These are phyloP conservation scores for Phytophthora rubi DNA, from an alignment of 352 stramenopile species.

Conservation along the genomic window DNA sequence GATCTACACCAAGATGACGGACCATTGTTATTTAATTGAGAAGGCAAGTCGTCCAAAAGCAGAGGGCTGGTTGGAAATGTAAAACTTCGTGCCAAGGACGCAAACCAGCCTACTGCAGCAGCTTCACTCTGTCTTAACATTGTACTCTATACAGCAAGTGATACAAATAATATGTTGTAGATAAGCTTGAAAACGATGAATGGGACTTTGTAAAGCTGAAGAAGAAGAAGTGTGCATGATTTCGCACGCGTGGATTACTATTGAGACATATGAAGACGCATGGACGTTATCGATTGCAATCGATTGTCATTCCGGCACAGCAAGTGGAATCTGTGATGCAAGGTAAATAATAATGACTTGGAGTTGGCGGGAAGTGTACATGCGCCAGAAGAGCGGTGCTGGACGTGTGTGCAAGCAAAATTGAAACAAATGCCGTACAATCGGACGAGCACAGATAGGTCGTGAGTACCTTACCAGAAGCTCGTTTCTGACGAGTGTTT, in stretches of 20 bases:
- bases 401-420: conserved; percentile 10
- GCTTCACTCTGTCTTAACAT: neutral
- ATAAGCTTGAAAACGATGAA: neutral
- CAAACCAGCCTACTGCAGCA: neutral
- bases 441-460: neutral
- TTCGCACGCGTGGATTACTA: neutral
- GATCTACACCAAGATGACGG: neutral
- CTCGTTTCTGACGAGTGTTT: conserved; percentile 3
- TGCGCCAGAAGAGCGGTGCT: neutral
- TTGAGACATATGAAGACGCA: neutral
- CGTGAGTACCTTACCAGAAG: neutral
- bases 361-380: neutral
- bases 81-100: neutral
- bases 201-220: neutral
- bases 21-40: neutral
- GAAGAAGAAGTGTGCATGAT: neutral
- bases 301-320: neutral
- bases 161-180: neutral
- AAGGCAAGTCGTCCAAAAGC: neutral
- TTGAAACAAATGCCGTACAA: neutral
- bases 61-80: neutral
- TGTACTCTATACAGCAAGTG: neutral
- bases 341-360: neutral
- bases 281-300: neutral
- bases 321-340: neutral